Evolutionary conservation across 768 basidiomycete species (phyloP).

Genomic region (Leucosporidium yakuticum): DNA sequence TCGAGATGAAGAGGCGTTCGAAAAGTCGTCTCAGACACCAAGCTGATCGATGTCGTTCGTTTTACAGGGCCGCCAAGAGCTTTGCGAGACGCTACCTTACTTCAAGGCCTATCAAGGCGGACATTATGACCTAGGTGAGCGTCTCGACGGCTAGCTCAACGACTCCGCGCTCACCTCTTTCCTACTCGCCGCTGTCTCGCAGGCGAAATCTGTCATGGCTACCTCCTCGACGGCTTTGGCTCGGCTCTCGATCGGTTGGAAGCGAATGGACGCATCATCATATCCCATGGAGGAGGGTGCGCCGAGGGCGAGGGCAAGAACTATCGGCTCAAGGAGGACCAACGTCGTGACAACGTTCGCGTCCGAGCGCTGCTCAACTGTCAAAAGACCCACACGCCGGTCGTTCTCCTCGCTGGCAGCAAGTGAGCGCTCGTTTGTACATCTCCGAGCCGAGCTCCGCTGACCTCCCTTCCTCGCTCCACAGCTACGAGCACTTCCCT

Average conservation of each 20-base stretch:
- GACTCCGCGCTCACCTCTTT: too few relatives aligned
- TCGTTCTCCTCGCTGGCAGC: constrained; percentile 25
- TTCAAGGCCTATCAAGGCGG: constrained; percentile 32
- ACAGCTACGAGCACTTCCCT: constrained; percentile 11
- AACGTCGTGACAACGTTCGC: constrained; percentile 8
- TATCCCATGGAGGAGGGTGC: constrained; percentile 31
- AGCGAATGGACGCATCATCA: constrained; percentile 20
- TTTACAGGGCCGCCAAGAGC: constrained; percentile 21
- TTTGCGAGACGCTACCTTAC: constrained; percentile 28
- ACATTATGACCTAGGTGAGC: constrained; percentile 15
- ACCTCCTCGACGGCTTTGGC: constrained; percentile 28
- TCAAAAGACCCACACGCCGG: constrained; percentile 8
- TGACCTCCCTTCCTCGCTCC: too few relatives aligned
- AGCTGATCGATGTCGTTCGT: background rate
- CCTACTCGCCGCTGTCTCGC: too few relatives aligned
- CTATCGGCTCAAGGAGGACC: constrained; percentile 12
- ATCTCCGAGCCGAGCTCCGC: too few relatives aligned
- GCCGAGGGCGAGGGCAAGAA: constrained; percentile 2
- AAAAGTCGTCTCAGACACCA: too few relatives aligned
- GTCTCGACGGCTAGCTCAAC: too few relatives aligned
- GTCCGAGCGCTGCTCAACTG: constrained; percentile 30
- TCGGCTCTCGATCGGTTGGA: constrained; percentile 12
- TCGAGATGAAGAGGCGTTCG: too few relatives aligned
- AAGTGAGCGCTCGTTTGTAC: background rate
- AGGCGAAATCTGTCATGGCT: constrained; percentile 24